These are phyloP conservation scores for Paraleonurus japonicus DNA, from an alignment of 257 asterid species.

Conservation along the genomic window DNA sequence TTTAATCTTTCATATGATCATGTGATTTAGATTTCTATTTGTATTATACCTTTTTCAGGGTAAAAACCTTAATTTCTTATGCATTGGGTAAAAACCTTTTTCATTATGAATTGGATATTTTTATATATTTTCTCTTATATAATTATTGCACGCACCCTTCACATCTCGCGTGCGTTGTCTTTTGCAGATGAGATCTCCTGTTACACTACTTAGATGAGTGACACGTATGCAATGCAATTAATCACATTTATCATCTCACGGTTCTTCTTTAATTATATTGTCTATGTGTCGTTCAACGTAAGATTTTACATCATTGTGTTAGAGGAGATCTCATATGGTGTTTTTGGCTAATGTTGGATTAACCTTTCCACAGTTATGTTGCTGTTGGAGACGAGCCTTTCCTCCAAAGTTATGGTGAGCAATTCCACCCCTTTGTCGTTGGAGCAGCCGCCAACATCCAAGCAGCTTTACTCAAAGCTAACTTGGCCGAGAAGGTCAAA, in stretches of 20 bases:
- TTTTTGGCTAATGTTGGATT: constrained; percentile 9
- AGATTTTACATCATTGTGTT: no score
- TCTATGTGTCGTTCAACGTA: no score
- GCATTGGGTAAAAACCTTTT: neutral
- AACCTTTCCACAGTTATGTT: constrained; percentile 47
- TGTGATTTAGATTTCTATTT: neutral
- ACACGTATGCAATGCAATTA: no score
- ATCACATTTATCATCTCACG: no score
- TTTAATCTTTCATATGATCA: neutral
- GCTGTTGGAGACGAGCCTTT: constrained; percentile 85
- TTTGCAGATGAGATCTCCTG: no score
- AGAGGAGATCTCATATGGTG: no score
- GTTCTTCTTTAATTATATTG: no score
- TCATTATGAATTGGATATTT: neutral
- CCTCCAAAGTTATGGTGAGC: constrained; percentile 59
- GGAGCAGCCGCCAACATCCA: constrained; percentile 81
- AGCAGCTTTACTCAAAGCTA: constrained; percentile 59
- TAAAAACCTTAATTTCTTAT: no score
- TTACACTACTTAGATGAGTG: no score
- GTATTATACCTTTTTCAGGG: neutral
- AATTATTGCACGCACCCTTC: neutral
- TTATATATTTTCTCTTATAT: neutral
- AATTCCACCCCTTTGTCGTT: constrained; percentile 66
- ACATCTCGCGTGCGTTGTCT: neutral
- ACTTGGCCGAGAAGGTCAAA: constrained; percentile 59